Base-by-base conservation (phyloP, 257 asterid genomes). In the Coffea canephora region DNA sequence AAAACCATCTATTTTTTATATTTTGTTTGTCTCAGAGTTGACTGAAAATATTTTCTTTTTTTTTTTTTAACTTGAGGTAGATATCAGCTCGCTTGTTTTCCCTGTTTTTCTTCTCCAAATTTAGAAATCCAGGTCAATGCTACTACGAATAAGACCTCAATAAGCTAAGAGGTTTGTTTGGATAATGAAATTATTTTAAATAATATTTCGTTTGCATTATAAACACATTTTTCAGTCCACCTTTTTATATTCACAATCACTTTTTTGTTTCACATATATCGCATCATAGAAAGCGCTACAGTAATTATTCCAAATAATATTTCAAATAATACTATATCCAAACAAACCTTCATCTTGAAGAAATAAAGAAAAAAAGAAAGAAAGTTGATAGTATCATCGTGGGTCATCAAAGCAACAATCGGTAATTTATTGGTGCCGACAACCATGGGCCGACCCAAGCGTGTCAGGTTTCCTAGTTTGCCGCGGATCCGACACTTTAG, bases 391-490 rank as follows among this genome's bases (percentile, higher is more conserved):
- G 27, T 27, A 64, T 39, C 71, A 67, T 65, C 43, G 39, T 65
- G 70, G 70, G 5, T 31, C 8, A 1, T 11, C 4, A 27, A 1
- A 66, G 10, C 4, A 31, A 31, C 36, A 68, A 15, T 15, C 1
- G 5, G 41, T 31, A 67, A 4, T 34, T 36, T 31, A 31, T 31
- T 31, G 34, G 14, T 31, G 45, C 8, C 4, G 8, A 31, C 45
- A 34, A 66, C 45, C 19, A 50, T 52, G 59, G 66, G 49, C 49
- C 66, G 19, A 31, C 66, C 48, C 66, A 39, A 57, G 34, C 36
- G 19, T 36, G 54, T 74, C 69, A 74, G 54, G 34, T 39, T 76
- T 18, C 54, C 81, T 75, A 25, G n/a, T 31, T 67, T 77, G 5
- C 45, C 64, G 4, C 49, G 80, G 74, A 68, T 68, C 75, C 0